phyloP scores from a whole-genome alignment of 805 yeast genomes.

The Wickerhamomyces xylosicus region DNA sequence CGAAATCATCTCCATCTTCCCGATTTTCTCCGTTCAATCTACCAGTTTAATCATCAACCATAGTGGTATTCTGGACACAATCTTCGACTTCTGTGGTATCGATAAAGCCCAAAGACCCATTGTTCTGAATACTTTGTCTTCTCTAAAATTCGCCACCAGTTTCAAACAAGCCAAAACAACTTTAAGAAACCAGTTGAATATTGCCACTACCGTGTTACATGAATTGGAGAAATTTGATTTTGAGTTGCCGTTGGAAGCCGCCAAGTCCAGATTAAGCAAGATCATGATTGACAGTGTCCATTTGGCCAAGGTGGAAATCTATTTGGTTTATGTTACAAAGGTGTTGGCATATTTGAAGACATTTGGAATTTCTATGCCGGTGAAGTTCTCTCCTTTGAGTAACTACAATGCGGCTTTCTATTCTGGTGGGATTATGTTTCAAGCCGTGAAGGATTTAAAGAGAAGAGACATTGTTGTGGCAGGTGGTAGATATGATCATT shows the following conservation, averaged over 20 bases:
- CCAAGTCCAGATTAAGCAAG: constrained; percentile 51
- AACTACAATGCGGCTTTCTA: constrained; percentile 78
- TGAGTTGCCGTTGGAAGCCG: constrained; percentile 53
- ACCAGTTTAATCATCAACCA: constrained; percentile 67
- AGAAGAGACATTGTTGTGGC: constrained; percentile 53
- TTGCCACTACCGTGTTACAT: constrained; percentile 73
- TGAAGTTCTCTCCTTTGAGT: constrained; percentile 71
- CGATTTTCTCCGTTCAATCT: constrained; percentile 50
- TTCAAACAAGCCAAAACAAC: constrained; percentile 47
- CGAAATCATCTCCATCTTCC: constrained; percentile 57
- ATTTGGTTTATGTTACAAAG: constrained; percentile 48
- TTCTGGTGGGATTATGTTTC: constrained; percentile 79
- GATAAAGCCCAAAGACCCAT: constrained; percentile 63
- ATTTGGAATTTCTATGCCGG: constrained; percentile 47
- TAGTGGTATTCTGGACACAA: constrained; percentile 62
- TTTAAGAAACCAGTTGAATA: constrained; percentile 54
- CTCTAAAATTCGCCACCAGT: constrained; percentile 59
- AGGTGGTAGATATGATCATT: constrained; percentile 86
- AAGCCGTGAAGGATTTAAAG: constrained; percentile 59
- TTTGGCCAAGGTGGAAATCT: constrained; percentile 48
- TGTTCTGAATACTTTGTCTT: constrained; percentile 66
- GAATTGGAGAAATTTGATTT: constrained; percentile 79
- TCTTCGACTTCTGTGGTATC: constrained; percentile 74
- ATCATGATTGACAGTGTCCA: constrained; percentile 68
- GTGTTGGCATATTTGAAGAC: constrained; percentile 44